Evolutionary conservation across 177 flowering plant genomes (phyloP), one percentile per base, ranked within the genome.

Genomic region (Vitis hybrid): DNA sequence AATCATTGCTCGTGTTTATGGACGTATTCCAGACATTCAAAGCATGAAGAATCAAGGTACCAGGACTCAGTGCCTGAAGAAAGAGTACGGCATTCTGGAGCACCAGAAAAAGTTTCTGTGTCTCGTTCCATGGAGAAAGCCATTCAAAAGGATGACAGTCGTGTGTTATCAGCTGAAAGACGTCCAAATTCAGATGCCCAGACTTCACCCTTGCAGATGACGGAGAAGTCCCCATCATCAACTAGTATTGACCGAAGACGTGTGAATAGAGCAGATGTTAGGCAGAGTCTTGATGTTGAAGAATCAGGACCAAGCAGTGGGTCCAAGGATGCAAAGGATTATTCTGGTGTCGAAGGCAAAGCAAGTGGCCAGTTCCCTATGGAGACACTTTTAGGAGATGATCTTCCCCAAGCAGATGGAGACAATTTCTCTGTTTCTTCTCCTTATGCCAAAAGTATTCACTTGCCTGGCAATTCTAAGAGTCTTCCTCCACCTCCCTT

Each of bases 181-280:
- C 82, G 81, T 32, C 80, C 79, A 11, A 80, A 65, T 59, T 58
- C 81, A 12, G 84, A 79, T 67, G 66, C 71, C 51, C 86, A 75
- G 57, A 64, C 68, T 54, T 80, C 91, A 48, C 83, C 91, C 58
- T 21, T 73, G 76, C 82, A 18, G 32, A 53, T 78, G 58, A 68
- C 54, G 17, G 87, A 87, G 55, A 85, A 82, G 65, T 84, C 89
- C 21, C 86, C 84, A 49, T 76, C 89, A 55, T 83, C 90, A 52
- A 63, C 83, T 18, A 79, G 75, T 75, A 61, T 63, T 27, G 90
- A 87, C 35, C 79, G 84, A 46, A 76, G 84, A 71, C 74, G 80
- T 46, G 61, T 70, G 35, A 82, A 69, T 68, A 82, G 81, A 75
- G 30, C 74, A 48, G 65, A 72, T 73, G 72, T 65, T 59, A 81